Base-by-base conservation (phyloP, 192 early-diverging fungal genomes). In the Dimargaris xerosporica region DNA sequence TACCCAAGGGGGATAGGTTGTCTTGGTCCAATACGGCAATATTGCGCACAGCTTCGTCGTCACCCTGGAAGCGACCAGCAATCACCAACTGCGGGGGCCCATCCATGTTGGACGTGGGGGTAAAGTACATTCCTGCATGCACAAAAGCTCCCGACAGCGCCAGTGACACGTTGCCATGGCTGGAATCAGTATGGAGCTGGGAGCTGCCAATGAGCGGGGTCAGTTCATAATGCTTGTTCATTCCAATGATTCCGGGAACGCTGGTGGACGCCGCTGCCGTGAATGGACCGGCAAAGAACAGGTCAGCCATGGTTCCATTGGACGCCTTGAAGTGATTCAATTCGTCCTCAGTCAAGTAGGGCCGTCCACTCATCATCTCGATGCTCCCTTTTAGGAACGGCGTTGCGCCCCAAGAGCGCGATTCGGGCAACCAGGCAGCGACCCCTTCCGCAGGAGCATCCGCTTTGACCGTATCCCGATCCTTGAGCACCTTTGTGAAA, bases 51-150 rank as follows among this genome's bases (percentile, higher is more conserved):
- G 60, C 60, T 23, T 67, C 71, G 50, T 68, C 67, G 41, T 63
- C 65, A 1, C 80, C 65, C n/a, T 65, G 54, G 61, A 85, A 85
- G 60, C 63, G 68, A 16, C 83, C 83, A 39, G 77, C 83, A 7
- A 82, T 70, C 58, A 80, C 67, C 1, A 75, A 66, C 56, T 66
- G 30, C 19, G 74, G 62, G 21, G 72, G 30, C 48, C 54, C 69
- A 29, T 73, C 78, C 53, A 58, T 62, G 54, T 76, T 74, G 39
- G 80, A 67, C 10, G 56, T 39, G 16, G 56, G 56, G 1, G 16
- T 15, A 64, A 75, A 85, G 62, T 78, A 77, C 31, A 77, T 41
- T 3, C 77, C 83, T 2, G 77, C 64, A 47, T 77, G 76, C n/a
- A 83, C 66, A 3, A 62, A 59, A 28, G 75, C 65, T 11, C 66